Base-by-base conservation (phyloP, 306 rosid genomes). In the Quercus cerris region DNA sequence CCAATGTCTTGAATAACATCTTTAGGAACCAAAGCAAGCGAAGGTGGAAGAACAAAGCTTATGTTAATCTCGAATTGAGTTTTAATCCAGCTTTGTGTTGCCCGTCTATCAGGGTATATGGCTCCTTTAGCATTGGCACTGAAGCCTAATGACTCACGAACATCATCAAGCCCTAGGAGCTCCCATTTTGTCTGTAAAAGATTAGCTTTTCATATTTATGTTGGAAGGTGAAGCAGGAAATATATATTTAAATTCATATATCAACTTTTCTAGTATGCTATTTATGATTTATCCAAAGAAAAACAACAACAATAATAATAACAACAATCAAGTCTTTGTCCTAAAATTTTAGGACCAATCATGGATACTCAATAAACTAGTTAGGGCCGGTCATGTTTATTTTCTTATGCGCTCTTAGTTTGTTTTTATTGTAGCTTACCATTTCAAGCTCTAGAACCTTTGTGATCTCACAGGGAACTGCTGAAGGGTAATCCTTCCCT, bases 401-500 rank as follows among this genome's bases (percentile, higher is more conserved):
- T 38, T 38, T 38, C 9, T 2, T 38, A 2, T 38, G 46, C 1
- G 46, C 46, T 38, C 46, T 38, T 38, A 7, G 11, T 38, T 49
- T 11, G 17, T 49, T 12, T 49, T 12, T 70, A 38, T 38, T 38
- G 46, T 38, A 8, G 75, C 85, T 84, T 88, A 90, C 92, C 80
- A 83, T 46, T 46, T 90, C 71, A 75, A 88, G 69, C 77, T 88
- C 85, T 11, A 86, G 72, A 80, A 90, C 17, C 64, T 81, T 86
- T 54, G 80, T 75, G 76, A 88, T 52, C 59, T 81, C 57, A 33
- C 63, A 83, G 82, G 94, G 94, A 70, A 88, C 75, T 30, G 79
- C 35, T 82, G 79, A 75, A 49, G 90, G 92, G 58, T 83, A 86
- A 69, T 81, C 83, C 80, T 86, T 84, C 11, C 89, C 88, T 51